A percentile compares a stretch with the other conserved stretches of the same genome.
phyloP scores from a whole-genome alignment of 345 rosid genomes.

The Rhizophora mangle region DNA sequence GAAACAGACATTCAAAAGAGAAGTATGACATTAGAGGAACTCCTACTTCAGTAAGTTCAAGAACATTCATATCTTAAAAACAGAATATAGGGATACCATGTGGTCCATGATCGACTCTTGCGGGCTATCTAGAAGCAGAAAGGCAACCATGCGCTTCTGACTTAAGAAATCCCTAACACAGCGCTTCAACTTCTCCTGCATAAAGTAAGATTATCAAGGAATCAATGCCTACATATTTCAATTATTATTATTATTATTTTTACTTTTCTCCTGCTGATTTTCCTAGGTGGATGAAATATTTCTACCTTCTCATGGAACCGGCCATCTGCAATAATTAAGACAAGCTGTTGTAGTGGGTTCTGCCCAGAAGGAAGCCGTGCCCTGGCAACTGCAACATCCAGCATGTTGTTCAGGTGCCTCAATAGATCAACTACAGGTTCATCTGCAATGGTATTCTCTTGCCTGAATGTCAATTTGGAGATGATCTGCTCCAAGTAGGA shows the following conservation, averaged over 20 bases:
- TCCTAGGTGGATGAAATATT: not conserved
- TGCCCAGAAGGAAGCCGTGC: slow-evolving; percentile 88
- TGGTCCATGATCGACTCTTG: slow-evolving; percentile 68
- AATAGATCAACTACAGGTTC: slow-evolving; percentile 80
- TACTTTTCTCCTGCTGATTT: not conserved
- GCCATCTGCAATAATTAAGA: slow-evolving; percentile 84
- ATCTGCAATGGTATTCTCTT: slow-evolving; percentile 78
- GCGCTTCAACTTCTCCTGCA: slow-evolving; percentile 62
- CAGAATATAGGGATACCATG: slow-evolving; percentile 39
- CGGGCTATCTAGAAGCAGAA: slow-evolving; percentile 67
- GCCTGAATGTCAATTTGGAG: slow-evolving; percentile 76
- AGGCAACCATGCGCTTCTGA: slow-evolving; percentile 88
- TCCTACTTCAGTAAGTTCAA: not conserved
- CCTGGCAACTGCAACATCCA: slow-evolving; percentile 58
- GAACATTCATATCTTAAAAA: not conserved
- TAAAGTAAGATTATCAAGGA: not conserved
- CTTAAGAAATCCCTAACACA: slow-evolving; percentile 69
- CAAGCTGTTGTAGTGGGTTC: slow-evolving; percentile 94
- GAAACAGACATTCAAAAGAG: not conserved
- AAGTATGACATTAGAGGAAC: not conserved
- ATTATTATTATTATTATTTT: not conserved
- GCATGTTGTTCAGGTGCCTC: slow-evolving; percentile 60
- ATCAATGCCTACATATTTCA: not conserved
- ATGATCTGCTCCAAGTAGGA: slow-evolving; percentile 56
- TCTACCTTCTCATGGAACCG: slow-evolving; percentile 83